Conservation (phyloP, 192 early-diverging fungal species). For the Entophlyctis luteolus region DNA sequence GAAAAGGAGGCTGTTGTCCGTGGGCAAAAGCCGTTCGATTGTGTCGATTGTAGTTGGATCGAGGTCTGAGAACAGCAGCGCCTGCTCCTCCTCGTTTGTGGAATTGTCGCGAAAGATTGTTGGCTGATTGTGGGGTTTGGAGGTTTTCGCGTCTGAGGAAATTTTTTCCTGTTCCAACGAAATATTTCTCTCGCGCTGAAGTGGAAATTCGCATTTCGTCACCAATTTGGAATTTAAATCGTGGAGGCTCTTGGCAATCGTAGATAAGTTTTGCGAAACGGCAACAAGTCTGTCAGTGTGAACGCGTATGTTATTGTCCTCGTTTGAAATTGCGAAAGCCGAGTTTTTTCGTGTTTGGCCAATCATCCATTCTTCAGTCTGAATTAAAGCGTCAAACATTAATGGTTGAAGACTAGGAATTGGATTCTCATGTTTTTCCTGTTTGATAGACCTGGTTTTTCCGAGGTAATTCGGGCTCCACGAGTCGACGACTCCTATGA, state of each 20-base stretch:
- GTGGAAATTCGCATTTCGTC: not conserved
- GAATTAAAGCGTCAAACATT: constrained; percentile 1
- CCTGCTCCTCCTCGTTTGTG: not conserved
- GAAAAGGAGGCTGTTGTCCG: not conserved
- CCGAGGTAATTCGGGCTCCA: not conserved
- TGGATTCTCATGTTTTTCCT: not conserved
- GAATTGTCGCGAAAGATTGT: not conserved
- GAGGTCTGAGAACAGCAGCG: not conserved
- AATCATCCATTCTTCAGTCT: not conserved
- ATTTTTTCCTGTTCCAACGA: not conserved
- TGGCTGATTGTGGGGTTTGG: not conserved
- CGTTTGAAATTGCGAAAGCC: not conserved
- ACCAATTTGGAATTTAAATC: not conserved
- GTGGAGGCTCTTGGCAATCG: not conserved
- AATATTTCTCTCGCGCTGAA: not conserved
- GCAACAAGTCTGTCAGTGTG: not conserved
- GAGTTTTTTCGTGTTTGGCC: not conserved
- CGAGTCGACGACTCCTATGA: not conserved
- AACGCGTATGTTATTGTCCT: not conserved
- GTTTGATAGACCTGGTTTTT: not conserved
- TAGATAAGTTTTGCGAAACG: not conserved
- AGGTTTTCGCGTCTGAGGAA: not conserved
- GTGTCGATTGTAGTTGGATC: not conserved
- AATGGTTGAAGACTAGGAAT: no score
- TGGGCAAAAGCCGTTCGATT: not conserved